Percentiles rank a stretch among this genome's conserved stretches.
These are phyloP conservation scores for Orbilia javanica DNA, from an alignment of 2,329 filamentous ascomycete genomes.

Conservation along the genomic window DNA sequence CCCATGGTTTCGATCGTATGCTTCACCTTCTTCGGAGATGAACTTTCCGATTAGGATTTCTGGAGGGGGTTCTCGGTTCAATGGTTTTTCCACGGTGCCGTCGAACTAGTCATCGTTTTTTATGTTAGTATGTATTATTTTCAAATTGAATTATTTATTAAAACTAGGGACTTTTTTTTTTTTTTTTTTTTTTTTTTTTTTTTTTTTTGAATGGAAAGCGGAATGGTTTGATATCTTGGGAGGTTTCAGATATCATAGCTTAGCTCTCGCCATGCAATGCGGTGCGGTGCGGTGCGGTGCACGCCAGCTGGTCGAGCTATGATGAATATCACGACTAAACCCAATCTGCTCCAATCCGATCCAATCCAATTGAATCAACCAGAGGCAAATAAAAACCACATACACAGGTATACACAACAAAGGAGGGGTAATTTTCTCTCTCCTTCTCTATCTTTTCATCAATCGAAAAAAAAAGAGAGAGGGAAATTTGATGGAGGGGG, in stretches of 20 bases:
- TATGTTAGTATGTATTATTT: background rate
- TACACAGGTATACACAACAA: background rate
- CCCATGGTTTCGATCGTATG: conserved; percentile 73
- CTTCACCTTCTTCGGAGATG: conserved; percentile 67
- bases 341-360: background rate
- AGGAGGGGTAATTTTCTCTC: conserved; percentile 5
- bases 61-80: conserved; percentile 68
- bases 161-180: background rate
- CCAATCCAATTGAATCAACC: no score
- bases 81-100: conserved; percentile 67
- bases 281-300: conserved; percentile 13
- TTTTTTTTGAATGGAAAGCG: background rate
- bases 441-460: no score
- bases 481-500: background rate
- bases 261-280: background rate
- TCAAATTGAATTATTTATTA: no score
- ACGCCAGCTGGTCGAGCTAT: conserved; percentile 32
- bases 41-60: conserved; percentile 68
- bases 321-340: conserved; percentile 26
- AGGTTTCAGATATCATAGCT: conserved; percentile 23
- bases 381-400: background rate
- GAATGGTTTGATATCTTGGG: conserved; percentile 10
- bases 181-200: conserved; percentile 1
- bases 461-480: background rate
- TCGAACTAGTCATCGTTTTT: conserved; percentile 61